A percentile compares a stretch with the other conserved stretches of the same genome.
Conservation (phyloP, 805 yeast species). For the Phaffomyces antillensis region DNA sequence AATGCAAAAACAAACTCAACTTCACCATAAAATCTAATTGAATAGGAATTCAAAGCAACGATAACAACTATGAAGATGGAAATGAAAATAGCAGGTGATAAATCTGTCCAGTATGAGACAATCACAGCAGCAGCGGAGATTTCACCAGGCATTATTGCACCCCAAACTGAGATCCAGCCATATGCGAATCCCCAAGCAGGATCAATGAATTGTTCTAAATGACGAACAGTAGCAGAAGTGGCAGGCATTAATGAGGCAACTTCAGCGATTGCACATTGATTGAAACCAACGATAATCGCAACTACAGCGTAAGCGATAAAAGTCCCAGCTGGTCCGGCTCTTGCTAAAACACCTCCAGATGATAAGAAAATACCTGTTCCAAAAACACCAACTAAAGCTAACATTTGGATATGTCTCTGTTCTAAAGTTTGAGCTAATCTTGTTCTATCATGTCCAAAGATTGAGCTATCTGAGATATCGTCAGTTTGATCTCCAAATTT, state of each 20-base stretch:
- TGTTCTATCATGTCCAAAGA: constrained; percentile 11
- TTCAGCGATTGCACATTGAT: constrained; percentile 35
- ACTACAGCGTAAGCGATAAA: constrained; percentile 27
- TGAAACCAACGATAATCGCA: constrained; percentile 31
- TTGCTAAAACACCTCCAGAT: constrained; percentile 31
- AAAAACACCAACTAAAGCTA: constrained; percentile 39
- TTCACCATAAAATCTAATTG: constrained; percentile 40
- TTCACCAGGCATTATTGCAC: constrained; percentile 37
- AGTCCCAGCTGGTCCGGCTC: constrained; percentile 29
- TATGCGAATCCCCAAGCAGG: constrained; percentile 39
- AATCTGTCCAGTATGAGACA: constrained; percentile 37
- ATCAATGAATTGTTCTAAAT: constrained; percentile 32
- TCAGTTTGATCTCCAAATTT: neutral
- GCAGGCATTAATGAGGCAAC: constrained; percentile 31
- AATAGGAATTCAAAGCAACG: constrained; percentile 29
- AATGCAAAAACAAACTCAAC: constrained; percentile 47
- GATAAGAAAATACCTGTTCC: constrained; percentile 37
- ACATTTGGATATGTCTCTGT: constrained; percentile 37
- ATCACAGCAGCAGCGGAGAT: constrained; percentile 38
- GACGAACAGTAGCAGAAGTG: constrained; percentile 30
- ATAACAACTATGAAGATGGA: constrained; percentile 32
- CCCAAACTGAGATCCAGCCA: constrained; percentile 36
- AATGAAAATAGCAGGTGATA: constrained; percentile 39
- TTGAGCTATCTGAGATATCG: constrained; percentile 1
- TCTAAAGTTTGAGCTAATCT: constrained; percentile 11